Base-by-base conservation (phyloP, 768 basidiomycete species). In the Lepiota venenata region DNA sequence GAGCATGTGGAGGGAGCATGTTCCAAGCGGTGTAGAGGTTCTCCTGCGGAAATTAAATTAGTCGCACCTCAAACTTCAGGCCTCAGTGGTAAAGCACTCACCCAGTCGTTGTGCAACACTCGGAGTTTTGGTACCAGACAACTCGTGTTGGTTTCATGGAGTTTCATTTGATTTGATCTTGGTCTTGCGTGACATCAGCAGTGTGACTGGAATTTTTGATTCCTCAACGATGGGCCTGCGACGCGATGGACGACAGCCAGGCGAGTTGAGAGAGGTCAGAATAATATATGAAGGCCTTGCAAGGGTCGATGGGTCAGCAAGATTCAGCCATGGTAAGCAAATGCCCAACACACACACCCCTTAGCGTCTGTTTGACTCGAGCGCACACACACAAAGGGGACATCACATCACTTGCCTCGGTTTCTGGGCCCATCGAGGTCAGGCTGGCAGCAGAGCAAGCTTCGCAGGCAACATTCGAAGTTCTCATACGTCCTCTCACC, bases 361-460 rank as follows among this genome's bases (percentile, higher is more conserved):
- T n/a, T n/a, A 46, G 16, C 56, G 51, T 41, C 55, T 43, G 52
- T n/a, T 43, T 53, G 50, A 51, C 12, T 43, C 32, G 32, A 32
- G 32, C 32, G 9, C 37, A 22, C n/a, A 9, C n/a, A n/a, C n/a
- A 38, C 45, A 40, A 57, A 75, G 71, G 72, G 37, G 63, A 66
- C 36, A 69, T 70, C 18, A 58, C 61, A 66, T 87, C 83, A 2
- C 66, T 91, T 16, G 82, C 86, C 7, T 91, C 91, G 4, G 66
- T 91, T 35, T 89, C 88, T 12, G 91, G 92, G 0, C 92, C 92
- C 16, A 85, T 92, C 42, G 84, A 92, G 58, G 86, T 86, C 46
- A 78, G 89, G 15, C 72, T 84, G 7, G 79, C 82, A 2, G 68
- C 78, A 7, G 92, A 93, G 70, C 77, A 82, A 27, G 81, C 91